phyloP scores from a whole-genome alignment of 2,329 filamentous ascomycete species.

The Monosporascus sp. region DNA sequence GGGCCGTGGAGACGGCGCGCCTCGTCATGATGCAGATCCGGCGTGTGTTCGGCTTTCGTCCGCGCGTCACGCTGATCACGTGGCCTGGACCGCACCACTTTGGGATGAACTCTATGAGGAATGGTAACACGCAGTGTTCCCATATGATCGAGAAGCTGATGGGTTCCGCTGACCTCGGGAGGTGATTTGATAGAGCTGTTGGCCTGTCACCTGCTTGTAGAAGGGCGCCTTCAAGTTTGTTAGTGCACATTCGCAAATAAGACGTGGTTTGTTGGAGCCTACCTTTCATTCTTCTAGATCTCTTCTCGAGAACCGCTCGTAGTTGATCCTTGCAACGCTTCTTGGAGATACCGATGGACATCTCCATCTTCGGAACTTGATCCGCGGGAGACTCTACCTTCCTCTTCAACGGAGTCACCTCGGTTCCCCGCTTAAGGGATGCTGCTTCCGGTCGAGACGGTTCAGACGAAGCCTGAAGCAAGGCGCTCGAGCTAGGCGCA shows the following conservation, averaged over 20 bases:
- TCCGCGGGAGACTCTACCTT: conserved; percentile 12
- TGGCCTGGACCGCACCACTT: conserved; percentile 36
- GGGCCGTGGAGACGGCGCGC: conserved; percentile 27
- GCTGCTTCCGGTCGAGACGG: not conserved
- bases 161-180: conserved; percentile 25
- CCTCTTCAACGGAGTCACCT: not conserved
- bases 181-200: conserved; percentile 20
- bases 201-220: conserved; percentile 27
- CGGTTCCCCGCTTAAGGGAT: not conserved
- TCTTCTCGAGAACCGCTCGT: conserved; percentile 28
- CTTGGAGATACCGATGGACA: conserved; percentile 28
- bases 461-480: not conserved
- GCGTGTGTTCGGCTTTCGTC: conserved; percentile 27
- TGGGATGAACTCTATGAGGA: conserved; percentile 35
- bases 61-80: conserved; percentile 32
- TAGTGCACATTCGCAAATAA: not conserved
- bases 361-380: conserved; percentile 19
- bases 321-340: conserved; percentile 31
- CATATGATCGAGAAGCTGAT: conserved; percentile 35
- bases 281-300: conserved; percentile 21
- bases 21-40: conserved; percentile 37
- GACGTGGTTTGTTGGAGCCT: conserved; percentile 11
- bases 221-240: conserved; percentile 13
- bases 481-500: conserved; percentile 7
- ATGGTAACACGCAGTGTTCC: conserved; percentile 39